Conservation (phyloP, 768 basidiomycete genomes). For the Agaricus sinodeliciosus region DNA sequence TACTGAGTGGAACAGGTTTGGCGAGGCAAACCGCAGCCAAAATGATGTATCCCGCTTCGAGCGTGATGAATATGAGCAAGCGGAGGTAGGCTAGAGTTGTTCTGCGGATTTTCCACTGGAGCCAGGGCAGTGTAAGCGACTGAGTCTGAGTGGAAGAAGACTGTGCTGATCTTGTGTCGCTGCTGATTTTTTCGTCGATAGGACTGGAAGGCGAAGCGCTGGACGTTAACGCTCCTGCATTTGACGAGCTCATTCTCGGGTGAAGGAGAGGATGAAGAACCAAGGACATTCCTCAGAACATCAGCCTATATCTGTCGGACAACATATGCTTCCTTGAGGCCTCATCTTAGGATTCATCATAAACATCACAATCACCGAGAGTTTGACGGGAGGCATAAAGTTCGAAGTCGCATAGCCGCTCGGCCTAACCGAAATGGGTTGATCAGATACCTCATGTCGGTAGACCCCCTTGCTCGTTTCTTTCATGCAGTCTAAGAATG, state of each 20-base stretch:
- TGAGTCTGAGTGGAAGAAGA: too few relatives aligned
- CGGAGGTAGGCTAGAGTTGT: not conserved
- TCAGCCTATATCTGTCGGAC: not conserved
- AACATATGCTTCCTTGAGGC: not conserved
- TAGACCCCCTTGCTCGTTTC: not conserved
- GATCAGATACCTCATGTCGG: not conserved
- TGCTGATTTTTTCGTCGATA: too few relatives aligned
- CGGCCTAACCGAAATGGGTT: not conserved
- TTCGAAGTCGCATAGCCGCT: not conserved
- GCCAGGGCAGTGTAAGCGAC: too few relatives aligned
- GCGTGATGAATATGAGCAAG: not conserved
- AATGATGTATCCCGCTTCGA: slow-evolving; percentile 5
- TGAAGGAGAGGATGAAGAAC: not conserved
- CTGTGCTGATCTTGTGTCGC: too few relatives aligned
- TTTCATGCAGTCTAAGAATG: not conserved
- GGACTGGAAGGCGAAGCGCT: too few relatives aligned
- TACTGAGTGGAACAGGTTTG: slow-evolving; percentile 3
- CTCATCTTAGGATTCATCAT: not conserved
- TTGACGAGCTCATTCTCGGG: not conserved
- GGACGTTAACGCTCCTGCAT: not conserved
- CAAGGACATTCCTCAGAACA: not conserved
- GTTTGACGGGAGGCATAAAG: too few relatives aligned
- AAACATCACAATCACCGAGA: too few relatives aligned
- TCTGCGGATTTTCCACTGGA: not conserved
- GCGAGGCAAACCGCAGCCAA: slow-evolving; percentile 5